Evolutionary conservation across 371 early-diverging fungal genomes (phyloP), one percentile per base, ranked within the genome.

Genomic region (Zancudomyces culisetae): DNA sequence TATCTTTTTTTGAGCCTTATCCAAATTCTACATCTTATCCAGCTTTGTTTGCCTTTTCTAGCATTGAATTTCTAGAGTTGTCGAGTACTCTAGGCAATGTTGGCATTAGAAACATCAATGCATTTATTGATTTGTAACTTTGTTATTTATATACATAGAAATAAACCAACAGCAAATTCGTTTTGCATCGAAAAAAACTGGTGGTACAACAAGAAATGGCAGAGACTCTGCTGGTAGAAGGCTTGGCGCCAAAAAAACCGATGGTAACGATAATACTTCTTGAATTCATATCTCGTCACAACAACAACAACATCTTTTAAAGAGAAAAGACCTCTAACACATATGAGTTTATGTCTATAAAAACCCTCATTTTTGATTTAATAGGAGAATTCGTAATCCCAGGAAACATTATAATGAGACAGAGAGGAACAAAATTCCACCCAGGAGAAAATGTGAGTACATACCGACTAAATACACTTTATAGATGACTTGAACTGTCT

Each of bases 181-280:
- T 61, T 81, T 75, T 70, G 96, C 96, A 39, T 78, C 90, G 27
- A 93, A 96, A 63, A 87, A 85, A 63, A 70, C 90, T 18, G 90
- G 90, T 51, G 95, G 94, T 59, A 84, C 87, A 18, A 79, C 90
- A 43, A 80, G 78, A 60, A 96, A 94, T 75, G 86, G 86, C 30
- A 79, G 95, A 57, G 88, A 90, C 60, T 90, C 94, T 15, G 80
- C 87, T 43, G 92, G 94, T 72, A 84, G 90, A 66, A 78, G 86
- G 60, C 77, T 92, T 30, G 95, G 97, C 19, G 78, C 93, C 55
- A 96, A 96, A 71, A 80, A 81, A 58, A 81, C 81, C 61, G 79
- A 83, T 65, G 85, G 85, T 61, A 70, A 67, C 12, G n/a, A n/a
- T 48, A 45, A 12, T 21, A 26, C n/a, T 29, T 42, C 22, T 24